phyloP scores from a whole-genome alignment of 176 grass and related monocot species.

The Poa pratensis region DNA sequence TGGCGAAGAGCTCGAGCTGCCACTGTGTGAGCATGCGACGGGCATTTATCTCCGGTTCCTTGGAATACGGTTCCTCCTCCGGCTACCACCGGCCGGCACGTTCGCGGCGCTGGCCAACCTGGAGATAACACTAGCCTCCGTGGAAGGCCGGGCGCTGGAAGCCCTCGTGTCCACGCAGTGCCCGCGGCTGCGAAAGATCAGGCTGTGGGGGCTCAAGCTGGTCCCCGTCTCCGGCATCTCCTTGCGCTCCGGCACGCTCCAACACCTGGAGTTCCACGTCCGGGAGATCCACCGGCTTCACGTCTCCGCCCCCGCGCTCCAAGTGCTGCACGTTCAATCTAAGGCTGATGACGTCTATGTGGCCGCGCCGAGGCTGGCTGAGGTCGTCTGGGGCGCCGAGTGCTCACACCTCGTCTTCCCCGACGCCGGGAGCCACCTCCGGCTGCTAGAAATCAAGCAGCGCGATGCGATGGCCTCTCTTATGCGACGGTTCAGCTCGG shows the following conservation, averaged over 20 bases:
- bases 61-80: background rate
- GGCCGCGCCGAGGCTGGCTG: background rate
- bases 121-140: background rate
- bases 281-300: background rate
- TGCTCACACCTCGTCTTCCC: background rate
- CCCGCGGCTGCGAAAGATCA: background rate
- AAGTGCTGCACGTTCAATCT: background rate
- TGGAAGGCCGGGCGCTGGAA: background rate
- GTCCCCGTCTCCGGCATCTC: background rate
- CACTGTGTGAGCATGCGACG: background rate
- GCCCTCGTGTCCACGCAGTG: background rate
- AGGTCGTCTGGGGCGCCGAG: background rate
- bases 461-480: background rate
- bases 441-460: background rate
- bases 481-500: background rate
- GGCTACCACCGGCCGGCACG: background rate
- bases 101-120: background rate
- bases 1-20: background rate
- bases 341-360: background rate
- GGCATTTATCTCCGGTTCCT: background rate
- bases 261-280: background rate
- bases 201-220: background rate
- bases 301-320: background rate
- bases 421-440: background rate
- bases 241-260: background rate